Conservation (phyloP, 192 early-diverging fungal genomes). For the Coemansia sp. region DNA sequence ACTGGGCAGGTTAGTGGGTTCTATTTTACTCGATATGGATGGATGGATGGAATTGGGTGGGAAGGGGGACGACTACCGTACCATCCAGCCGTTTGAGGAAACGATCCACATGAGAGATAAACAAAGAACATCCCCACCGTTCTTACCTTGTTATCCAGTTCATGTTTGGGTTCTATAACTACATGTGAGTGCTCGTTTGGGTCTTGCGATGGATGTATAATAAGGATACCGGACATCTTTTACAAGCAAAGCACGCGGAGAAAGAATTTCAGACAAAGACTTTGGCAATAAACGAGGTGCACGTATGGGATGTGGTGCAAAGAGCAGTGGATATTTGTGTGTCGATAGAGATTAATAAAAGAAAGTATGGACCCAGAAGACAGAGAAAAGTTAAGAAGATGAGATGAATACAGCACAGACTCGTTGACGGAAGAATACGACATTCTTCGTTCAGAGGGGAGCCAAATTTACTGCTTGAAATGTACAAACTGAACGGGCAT, state of each 20-base stretch:
- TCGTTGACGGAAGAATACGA: background rate
- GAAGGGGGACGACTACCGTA: too few relatives aligned
- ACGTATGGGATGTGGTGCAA: conserved; percentile 5
- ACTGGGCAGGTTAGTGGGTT: too few relatives aligned
- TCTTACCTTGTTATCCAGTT: conserved; percentile 31
- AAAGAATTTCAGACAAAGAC: background rate
- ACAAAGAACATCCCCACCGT: too few relatives aligned
- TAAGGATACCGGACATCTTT: background rate
- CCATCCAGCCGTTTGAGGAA: background rate
- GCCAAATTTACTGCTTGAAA: background rate
- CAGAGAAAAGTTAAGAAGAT: too few relatives aligned
- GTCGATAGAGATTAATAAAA: too few relatives aligned
- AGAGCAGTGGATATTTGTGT: too few relatives aligned
- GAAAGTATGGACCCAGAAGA: too few relatives aligned
- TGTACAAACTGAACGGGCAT: too few relatives aligned
- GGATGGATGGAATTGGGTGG: too few relatives aligned
- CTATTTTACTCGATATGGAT: background rate
- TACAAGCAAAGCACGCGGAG: background rate
- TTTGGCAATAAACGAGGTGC: background rate
- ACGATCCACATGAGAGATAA: background rate
- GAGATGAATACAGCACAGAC: background rate
- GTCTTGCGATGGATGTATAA: background rate
- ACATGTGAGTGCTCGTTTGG: background rate
- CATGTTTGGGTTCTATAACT: conserved; percentile 8
- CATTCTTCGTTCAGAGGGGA: background rate